Conservation (phyloP, 306 rosid species). For the Delonix regia region DNA sequence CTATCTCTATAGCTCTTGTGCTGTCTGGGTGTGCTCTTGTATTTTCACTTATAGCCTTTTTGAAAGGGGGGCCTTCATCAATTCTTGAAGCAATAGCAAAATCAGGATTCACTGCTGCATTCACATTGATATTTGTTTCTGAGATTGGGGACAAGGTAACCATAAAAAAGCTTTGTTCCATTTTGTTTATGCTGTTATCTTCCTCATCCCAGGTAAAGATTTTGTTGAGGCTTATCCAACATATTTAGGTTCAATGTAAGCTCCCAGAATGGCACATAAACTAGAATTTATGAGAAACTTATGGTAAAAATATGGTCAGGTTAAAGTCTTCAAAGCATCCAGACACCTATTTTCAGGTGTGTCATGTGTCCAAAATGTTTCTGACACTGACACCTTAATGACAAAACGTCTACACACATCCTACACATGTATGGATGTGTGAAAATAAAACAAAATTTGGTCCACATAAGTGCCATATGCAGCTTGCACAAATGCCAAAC, state of each 20-base stretch:
- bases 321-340: background rate
- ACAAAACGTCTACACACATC: too few species aligned
- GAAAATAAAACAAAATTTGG: too few species aligned
- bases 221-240: conserved; percentile 23
- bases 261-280: conserved; percentile 1
- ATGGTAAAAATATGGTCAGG: background rate
- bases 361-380: background rate
- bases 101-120: conserved; percentile 98
- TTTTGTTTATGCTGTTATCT: conserved; percentile 15
- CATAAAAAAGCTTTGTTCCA: background rate
- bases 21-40: conserved; percentile 77
- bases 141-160: conserved; percentile 99
- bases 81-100: conserved; percentile 80
- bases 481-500: background rate
- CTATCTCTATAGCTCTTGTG: conserved; percentile 69
- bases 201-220: background rate
- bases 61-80: conserved; percentile 83
- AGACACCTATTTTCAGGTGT: background rate
- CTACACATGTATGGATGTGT: too few species aligned
- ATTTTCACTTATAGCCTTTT: conserved; percentile 82
- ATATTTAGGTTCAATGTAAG: conserved; percentile 17
- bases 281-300: conserved; percentile 10
- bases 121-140: conserved; percentile 88
- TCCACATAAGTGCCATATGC: too few species aligned
- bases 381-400: too few species aligned